A percentile compares a stretch with the other conserved stretches of the same genome.
phyloP scores from a whole-genome alignment of 352 stramenopile species.

The Pythium grandisporangium region DNA sequence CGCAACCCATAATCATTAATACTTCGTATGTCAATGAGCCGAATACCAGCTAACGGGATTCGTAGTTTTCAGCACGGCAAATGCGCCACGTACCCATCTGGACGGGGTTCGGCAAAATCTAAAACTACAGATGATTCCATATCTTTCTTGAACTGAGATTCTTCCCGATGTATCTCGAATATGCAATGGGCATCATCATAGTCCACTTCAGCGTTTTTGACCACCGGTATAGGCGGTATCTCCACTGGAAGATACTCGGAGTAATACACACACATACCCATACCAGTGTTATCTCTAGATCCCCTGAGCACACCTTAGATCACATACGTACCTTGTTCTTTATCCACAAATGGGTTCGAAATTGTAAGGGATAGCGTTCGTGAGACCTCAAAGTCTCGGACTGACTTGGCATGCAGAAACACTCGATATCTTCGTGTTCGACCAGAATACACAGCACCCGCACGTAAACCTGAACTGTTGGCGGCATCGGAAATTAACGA shows the following conservation, averaged over 20 bases:
- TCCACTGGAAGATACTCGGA: slow-evolving; percentile 17
- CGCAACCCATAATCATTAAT: too few species aligned
- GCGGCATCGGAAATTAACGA: too few species aligned
- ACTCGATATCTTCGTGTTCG: slow-evolving; percentile 12
- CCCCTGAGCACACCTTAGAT: too few species aligned
- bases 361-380: slow-evolving; percentile 6
- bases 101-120: slow-evolving; percentile 10
- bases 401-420: slow-evolving; percentile 3
- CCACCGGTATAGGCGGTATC: slow-evolving; percentile 20
- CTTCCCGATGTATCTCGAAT: slow-evolving; percentile 28
- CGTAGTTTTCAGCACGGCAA: background rate
- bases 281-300: background rate
- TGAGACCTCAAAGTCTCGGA: slow-evolving; percentile 11
- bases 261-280: background rate
- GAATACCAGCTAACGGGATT: background rate
- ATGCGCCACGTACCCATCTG: slow-evolving; percentile 7
- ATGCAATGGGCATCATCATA: slow-evolving; percentile 28
- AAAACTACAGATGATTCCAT: slow-evolving; percentile 39
- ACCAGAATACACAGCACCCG: background rate
- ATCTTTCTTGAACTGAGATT: slow-evolving; percentile 23
- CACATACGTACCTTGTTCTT: slow-evolving; percentile 7
- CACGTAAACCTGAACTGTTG: too few species aligned
- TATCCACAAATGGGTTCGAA: slow-evolving; percentile 12
- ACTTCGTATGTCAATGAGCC: too few species aligned
- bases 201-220: slow-evolving; percentile 22